These are phyloP conservation scores for Phialophora chinensis DNA, from an alignment of 2,329 filamentous ascomycete species.

Conservation along the genomic window DNA sequence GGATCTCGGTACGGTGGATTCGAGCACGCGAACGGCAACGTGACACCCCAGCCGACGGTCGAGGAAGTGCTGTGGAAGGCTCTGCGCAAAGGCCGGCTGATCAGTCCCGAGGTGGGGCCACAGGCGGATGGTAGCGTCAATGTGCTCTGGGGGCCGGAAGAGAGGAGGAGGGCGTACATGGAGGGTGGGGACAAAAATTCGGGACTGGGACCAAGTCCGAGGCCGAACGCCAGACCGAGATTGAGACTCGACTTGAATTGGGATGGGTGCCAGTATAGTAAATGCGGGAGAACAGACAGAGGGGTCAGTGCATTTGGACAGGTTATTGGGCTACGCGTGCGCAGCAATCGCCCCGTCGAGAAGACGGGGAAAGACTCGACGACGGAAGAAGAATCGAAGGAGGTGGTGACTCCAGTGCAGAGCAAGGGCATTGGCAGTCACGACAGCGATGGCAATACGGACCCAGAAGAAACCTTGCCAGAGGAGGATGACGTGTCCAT, in stretches of 20 bases:
- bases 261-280: slow-evolving; percentile 86
- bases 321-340: slow-evolving; percentile 81
- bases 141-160: slow-evolving; percentile 42
- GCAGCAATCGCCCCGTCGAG: slow-evolving; percentile 73
- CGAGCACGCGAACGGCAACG: slow-evolving; percentile 78
- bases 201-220: neutral
- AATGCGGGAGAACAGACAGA: slow-evolving; percentile 89
- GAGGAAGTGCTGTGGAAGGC: slow-evolving; percentile 96
- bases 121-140: slow-evolving; percentile 49
- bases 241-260: slow-evolving; percentile 67
- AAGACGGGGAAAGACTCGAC: neutral
- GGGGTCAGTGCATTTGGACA: slow-evolving; percentile 98
- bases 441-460: neutral
- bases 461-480: neutral
- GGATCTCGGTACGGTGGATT: slow-evolving; percentile 92
- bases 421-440: neutral
- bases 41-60: slow-evolving; percentile 75
- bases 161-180: slow-evolving; percentile 34
- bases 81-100: slow-evolving; percentile 78
- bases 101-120: slow-evolving; percentile 68
- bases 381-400: neutral
- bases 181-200: slow-evolving; percentile 2
- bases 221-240: slow-evolving; percentile 26
- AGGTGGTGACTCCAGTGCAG: neutral
- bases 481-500: neutral